Evolutionary conservation across 495 filamentous ascomycete genomes (phyloP), one percentile per base, ranked within the genome.

Genomic region (Daldinia vernicosa): DNA sequence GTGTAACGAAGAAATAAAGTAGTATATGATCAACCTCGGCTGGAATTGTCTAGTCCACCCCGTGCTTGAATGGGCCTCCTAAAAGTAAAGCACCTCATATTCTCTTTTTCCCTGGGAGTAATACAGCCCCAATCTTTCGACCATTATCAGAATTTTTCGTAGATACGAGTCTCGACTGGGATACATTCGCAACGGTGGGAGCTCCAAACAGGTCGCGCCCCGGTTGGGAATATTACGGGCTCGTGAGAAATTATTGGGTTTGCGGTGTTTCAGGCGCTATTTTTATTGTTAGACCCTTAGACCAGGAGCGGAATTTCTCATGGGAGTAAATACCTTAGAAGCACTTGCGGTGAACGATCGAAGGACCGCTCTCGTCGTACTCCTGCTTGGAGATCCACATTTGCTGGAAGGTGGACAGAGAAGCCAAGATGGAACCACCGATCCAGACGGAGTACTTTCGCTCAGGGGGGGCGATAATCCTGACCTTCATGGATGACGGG

Each of bases 341-440:
- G 92, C 94, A 99, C 92, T 99, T 99, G 92, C 95, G 94, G 91
- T 99, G 95, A 75, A 99, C 95, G 80, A 99, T 98, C 76, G 94
- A 97, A 77, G 95, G 95, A 83, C 95, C 95, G 82, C 90, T 94
- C 92, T 99, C 95, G 86, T 99, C 95, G 89, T 98, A 98, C 89
- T 98, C 95, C 87, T 99, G 95, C 93, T 99, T 99, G 72, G 95
- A 99, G 91, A 99, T 98, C 95, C 95, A 99, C 96, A 99, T 99
- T 87, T 98, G 95, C 87, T 99, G 95, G 94, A 98, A 98, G 85
- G 95, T 98, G 66, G 95, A 99, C 72, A 99, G 93, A 70, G 95
- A 99, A 73, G 95, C 95, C 80, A 99, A 86, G 82, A 99, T 99
- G 83, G 95, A 99, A 89, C 95, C 95, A 93, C 95, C 95, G 83